Conservation (phyloP, 345 rosid genomes). For the Carallia brachiata region DNA sequence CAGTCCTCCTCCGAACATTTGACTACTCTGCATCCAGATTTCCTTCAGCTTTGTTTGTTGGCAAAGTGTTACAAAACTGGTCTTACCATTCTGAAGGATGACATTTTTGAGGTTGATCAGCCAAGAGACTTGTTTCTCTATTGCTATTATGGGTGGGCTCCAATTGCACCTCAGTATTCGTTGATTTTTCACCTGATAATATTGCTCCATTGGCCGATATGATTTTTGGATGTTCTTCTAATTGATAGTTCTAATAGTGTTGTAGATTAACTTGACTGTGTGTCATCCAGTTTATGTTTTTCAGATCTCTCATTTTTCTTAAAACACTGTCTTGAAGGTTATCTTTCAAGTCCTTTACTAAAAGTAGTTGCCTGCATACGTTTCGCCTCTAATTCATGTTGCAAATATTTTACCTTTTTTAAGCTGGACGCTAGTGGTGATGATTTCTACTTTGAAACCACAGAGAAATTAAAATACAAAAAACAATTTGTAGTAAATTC, state of each 20-base stretch:
- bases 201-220: slow-evolving; percentile 9
- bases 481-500: too few relatives aligned
- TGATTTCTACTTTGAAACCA: too few relatives aligned
- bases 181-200: neutral
- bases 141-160: slow-evolving; percentile 84
- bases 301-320: neutral
- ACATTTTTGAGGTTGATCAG: slow-evolving; percentile 80
- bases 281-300: neutral
- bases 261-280: neutral
- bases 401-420: too few relatives aligned
- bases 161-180: slow-evolving; percentile 11
- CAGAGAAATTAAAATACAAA: too few relatives aligned
- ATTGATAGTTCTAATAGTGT: neutral
- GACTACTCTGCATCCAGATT: slow-evolving; percentile 86
- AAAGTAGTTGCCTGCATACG: too few relatives aligned
- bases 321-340: too few relatives aligned
- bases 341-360: too few relatives aligned
- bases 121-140: slow-evolving; percentile 88
- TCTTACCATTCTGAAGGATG: slow-evolving; percentile 73
- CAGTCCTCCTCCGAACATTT: slow-evolving; percentile 68
- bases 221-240: neutral
- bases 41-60: slow-evolving; percentile 79
- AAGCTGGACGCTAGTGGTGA: too few relatives aligned
- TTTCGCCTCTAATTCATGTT: too few relatives aligned
- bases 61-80: slow-evolving; percentile 78